Evolutionary conservation across 148 eudicot genomes (phyloP), one percentile per base, ranked within the genome.

Genomic region (Vaccinium darrowii): DNA sequence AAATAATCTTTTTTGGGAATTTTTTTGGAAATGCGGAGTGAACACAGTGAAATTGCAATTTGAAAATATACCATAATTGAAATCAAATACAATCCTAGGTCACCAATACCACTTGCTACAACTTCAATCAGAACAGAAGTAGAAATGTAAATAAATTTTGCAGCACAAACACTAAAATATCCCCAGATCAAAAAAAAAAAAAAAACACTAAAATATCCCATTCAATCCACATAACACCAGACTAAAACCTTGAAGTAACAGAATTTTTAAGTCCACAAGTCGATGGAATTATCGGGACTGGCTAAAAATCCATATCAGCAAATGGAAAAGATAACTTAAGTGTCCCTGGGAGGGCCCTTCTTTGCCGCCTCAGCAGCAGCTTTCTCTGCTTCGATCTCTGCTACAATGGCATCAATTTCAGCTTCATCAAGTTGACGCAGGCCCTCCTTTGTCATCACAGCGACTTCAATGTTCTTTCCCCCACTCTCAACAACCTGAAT

Each of bases 401-500:
- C 99, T 90, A 94, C 99, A 85, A 97, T 88, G 85, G 95, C 93
- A 86, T 97, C 99, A 30, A 94, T 97, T 84, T 97, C 98, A 82
- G 92, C 94, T 88, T 97, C 99, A 82, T 97, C 99, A 43, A 97
- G 94, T 88, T 97, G 99, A 8, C 83, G 87, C 84, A 97, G 92
- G 23, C 98, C 99, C 18, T 91, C 98, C 87, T 90, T 95, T 10
- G 92, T 97, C 99, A 97, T 97, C 50, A 97, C 96, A 49, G 95
- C 99, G 82, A 95, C 95, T 91, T 97, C 99, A 67, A 97, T 91
- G 91, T 95, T 97, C 92, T 97, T 97, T 57, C 99, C 99, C 52
- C 99, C 98, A 82, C 99, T 97, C 89, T 95, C 99, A 52, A 95
- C 99, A 85, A 97, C 99, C 99, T 97, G 76, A 67, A 83, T 39